Conservation (phyloP, 1,284 basidiomycete species). For the Pseudozyma sp. region DNA sequence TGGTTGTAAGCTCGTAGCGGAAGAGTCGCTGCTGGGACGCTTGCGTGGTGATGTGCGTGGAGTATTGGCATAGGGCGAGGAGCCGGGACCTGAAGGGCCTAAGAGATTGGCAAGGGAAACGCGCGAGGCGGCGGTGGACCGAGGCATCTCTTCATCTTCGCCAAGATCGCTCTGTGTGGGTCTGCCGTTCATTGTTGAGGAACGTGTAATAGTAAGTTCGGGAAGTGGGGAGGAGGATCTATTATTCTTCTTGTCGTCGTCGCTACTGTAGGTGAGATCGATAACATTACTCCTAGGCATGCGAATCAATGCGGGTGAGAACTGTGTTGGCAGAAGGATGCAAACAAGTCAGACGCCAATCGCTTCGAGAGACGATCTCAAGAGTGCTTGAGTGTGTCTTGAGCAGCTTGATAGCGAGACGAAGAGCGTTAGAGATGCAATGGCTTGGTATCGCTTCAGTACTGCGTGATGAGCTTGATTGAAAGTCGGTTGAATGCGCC, state of each 20-base stretch:
- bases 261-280: slow-evolving; percentile 22
- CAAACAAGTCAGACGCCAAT: not conserved
- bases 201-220: not conserved
- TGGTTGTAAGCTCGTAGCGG: slow-evolving; percentile 16
- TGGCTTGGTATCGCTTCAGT: too few species aligned
- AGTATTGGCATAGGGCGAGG: slow-evolving; percentile 33
- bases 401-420: too few species aligned
- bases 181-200: slow-evolving; percentile 28
- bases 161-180: slow-evolving; percentile 7
- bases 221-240: slow-evolving; percentile 39
- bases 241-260: not conserved
- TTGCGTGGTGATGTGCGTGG: slow-evolving; percentile 48
- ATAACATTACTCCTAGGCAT: slow-evolving; percentile 35
- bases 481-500: not conserved
- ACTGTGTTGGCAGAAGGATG: not conserved
- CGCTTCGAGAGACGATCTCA: too few species aligned
- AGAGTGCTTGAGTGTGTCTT: too few species aligned
- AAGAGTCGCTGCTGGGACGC: slow-evolving; percentile 29
- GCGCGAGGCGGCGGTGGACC: slow-evolving; percentile 39
- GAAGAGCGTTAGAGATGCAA: too few species aligned
- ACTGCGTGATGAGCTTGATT: not conserved
- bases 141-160: slow-evolving; percentile 40
- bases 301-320: slow-evolving; percentile 1
- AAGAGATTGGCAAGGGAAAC: slow-evolving; percentile 48
- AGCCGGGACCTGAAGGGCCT: slow-evolving; percentile 42